Conservation (phyloP, 176 grass and related monocot species). For the Thinopyrum elongatum region DNA sequence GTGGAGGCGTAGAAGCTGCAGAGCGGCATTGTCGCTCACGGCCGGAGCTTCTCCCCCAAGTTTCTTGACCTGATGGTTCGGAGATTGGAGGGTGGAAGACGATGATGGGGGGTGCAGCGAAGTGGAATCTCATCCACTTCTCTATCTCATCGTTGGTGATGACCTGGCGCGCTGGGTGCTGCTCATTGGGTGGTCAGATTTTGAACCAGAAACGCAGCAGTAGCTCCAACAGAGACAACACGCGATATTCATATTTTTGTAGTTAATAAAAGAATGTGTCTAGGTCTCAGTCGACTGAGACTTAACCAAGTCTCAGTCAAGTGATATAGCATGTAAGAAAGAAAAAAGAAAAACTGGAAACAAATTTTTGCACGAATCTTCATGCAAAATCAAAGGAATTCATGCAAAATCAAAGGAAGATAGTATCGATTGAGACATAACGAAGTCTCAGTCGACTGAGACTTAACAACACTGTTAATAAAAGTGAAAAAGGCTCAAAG, state of each 20-base stretch:
- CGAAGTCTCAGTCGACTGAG: too few relatives aligned
- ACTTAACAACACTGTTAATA: too few relatives aligned
- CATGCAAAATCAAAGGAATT: too few relatives aligned
- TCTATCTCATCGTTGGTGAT: constrained; percentile 39
- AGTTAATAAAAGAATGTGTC: background rate
- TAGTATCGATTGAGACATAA: too few relatives aligned
- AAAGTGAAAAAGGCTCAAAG: background rate
- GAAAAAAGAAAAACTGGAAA: too few relatives aligned
- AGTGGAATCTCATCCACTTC: constrained; percentile 49
- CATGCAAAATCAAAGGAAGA: too few relatives aligned
- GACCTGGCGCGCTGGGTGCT: constrained; percentile 28
- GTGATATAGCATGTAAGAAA: too few relatives aligned
- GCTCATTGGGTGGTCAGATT: constrained; percentile 46
- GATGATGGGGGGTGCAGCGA: background rate
- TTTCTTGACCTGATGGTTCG: background rate
- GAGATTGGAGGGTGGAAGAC: constrained; percentile 13
- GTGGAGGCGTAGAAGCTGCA: constrained; percentile 44
- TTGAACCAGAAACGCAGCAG: background rate
- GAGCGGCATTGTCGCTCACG: constrained; percentile 33
- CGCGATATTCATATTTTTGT: background rate
- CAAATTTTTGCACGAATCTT: too few relatives aligned
- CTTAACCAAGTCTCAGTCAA: too few relatives aligned
- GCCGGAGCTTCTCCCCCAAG: background rate
- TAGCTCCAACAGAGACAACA: background rate
- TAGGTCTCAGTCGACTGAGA: too few relatives aligned